Evolutionary conservation across 2,329 filamentous ascomycete species (phyloP).

Genomic region (Monosporascus ibericus): DNA sequence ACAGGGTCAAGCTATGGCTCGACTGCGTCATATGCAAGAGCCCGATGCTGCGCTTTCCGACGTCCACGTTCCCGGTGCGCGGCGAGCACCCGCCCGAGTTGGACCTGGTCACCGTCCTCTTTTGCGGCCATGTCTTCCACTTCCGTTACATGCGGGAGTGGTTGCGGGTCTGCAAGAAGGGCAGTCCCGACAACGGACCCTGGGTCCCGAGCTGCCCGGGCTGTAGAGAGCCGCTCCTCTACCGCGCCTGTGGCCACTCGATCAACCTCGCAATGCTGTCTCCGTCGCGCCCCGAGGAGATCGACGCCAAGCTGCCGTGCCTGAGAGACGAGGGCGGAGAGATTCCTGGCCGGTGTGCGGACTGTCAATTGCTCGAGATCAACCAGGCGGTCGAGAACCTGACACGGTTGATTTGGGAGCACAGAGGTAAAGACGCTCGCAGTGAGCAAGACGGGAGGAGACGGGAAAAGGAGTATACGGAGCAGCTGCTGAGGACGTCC

Average conservation of each 20-base stretch:
- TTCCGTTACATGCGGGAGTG: not conserved
- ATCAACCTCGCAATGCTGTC: not conserved
- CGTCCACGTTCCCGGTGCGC: not conserved
- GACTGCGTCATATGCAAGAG: not conserved
- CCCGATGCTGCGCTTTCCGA: not conserved
- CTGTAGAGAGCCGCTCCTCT: not conserved
- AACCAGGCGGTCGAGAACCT: not conserved
- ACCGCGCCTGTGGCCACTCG: not conserved
- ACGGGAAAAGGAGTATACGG: not conserved
- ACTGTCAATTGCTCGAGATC: not conserved
- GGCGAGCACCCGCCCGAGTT: not conserved
- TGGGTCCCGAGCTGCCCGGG: not conserved
- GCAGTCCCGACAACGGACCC: not conserved
- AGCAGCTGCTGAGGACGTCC: not conserved
- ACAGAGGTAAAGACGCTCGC: not conserved
- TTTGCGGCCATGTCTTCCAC: not conserved
- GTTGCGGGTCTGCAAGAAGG: not conserved
- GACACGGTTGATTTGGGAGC: not conserved
- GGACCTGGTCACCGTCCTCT: not conserved
- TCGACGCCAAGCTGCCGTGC: not conserved
- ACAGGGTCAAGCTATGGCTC: not conserved
- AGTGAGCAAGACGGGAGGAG: not conserved
- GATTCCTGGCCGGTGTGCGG: not conserved
- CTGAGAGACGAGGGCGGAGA: not conserved
- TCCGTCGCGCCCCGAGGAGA: not conserved